Evolutionary conservation across 169 alveolate genomes (phyloP).

Genomic region (Plasmodium adleri): DNA sequence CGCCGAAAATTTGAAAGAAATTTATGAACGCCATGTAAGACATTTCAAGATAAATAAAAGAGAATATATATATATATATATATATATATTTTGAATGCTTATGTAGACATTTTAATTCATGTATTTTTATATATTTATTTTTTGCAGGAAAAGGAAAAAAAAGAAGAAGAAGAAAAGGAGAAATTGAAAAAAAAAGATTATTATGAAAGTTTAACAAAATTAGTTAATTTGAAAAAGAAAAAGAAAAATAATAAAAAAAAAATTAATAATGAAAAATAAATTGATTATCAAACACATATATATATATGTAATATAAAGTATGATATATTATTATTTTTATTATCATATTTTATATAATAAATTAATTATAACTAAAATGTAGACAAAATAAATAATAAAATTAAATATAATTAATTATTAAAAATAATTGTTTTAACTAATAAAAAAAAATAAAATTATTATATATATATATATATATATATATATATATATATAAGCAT

Average conservation of each 20-base stretch:
- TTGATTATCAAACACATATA: neutral
- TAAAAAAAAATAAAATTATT: neutral
- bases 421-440: neutral
- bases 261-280: neutral
- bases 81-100: neutral
- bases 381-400: too few species aligned
- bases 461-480: conserved; percentile 1
- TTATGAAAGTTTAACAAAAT: conserved; percentile 67
- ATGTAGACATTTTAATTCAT: conserved; percentile 2
- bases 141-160: conserved; percentile 59
- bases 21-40: conserved; percentile 42
- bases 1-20: conserved; percentile 41
- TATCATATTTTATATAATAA: too few species aligned
- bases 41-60: neutral
- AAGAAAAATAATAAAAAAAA: conserved; percentile 25
- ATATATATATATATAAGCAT: conserved; percentile 5
- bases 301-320: neutral
- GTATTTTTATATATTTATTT: neutral
- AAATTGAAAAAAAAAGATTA: conserved; percentile 61
- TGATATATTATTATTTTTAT: too few species aligned
- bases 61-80: neutral
- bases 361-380: too few species aligned
- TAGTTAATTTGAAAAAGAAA: conserved; percentile 45
- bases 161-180: conserved; percentile 34
- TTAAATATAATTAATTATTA: neutral